phyloP scores from a whole-genome alignment of 169 alveolate genomes.

The Plasmodium ovale region DNA sequence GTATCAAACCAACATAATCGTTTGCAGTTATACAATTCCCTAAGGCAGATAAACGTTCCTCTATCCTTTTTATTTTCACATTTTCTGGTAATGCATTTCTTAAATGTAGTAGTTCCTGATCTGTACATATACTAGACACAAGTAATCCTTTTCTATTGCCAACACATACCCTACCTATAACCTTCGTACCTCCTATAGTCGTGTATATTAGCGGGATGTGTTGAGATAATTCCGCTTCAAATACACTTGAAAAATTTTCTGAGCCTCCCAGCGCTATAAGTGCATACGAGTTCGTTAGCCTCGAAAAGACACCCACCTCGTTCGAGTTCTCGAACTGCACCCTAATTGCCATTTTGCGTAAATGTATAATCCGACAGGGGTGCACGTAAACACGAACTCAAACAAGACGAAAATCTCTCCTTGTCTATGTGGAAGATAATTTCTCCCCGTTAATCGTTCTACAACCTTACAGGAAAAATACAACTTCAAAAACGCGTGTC shows the following conservation, averaged over 20 bases:
- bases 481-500: too few species aligned
- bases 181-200: constrained; percentile 97
- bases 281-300: constrained; percentile 96
- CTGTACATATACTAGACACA: constrained; percentile 98
- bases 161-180: constrained; percentile 97
- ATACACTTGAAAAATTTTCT: constrained; percentile 96
- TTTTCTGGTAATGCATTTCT: constrained; percentile 97
- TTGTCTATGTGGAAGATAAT: too few species aligned
- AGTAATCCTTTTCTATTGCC: constrained; percentile 97
- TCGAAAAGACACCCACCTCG: constrained; percentile 98
- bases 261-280: constrained; percentile 96
- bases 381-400: background rate
- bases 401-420: too few species aligned
- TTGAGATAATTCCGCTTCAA: constrained; percentile 96
- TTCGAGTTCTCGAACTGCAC: constrained; percentile 96
- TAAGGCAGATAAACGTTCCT: constrained; percentile 98
- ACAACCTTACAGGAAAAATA: too few species aligned
- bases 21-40: constrained; percentile 99
- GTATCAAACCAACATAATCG: constrained; percentile 98
- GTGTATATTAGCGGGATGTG: constrained; percentile 98
- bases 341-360: constrained; percentile 76
- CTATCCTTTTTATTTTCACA: constrained; percentile 96
- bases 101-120: constrained; percentile 96
- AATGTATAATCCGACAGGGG: background rate
- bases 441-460: too few species aligned